Evolutionary conservation across 176 grass and related monocot genomes (phyloP), one percentile per base, ranked within the genome.

Genomic region (Triticum dicoccoides): DNA sequence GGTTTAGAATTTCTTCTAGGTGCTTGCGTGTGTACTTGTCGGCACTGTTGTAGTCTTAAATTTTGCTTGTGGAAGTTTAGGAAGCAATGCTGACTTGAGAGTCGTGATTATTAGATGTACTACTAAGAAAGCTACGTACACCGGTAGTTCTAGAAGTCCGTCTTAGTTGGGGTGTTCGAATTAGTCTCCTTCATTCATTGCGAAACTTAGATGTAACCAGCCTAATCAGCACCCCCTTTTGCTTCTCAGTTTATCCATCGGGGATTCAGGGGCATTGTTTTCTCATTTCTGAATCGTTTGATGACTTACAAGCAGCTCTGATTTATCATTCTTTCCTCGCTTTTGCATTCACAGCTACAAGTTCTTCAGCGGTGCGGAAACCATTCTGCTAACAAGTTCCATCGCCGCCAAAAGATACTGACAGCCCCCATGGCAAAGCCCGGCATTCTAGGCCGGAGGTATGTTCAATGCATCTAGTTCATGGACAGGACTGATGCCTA

Each of bases 381-480:
- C 72, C 47, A n/a, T 71, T 61, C 27, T 38, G 37, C 56, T 24
- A 78, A 38, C 34, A 78, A 64, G 38, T 63, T 72, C 27, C 27
- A 61, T 47, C 27, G 49, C 14, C 13, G 32, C 47, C 47, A 54
- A 5, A 63, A 25, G 61, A 63, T 17, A 29, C 73, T 76, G 25
- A 52, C 73, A 54, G 27, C 15, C 30, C 42, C 51, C 69, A 93
- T 93, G 91, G 85, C 88, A 74, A 93, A 85, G 52, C 64, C 76
- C 65, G 85, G 81, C 35, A 85, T 37, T 82, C 9, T 80, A 77
- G 85, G 85, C 21, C 82, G 82, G 45, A 75, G 88, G 91, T 88
- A 70, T 38, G 71, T 58, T 41, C 15, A 7, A 5, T 67, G 73
- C 65, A 72, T 82, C 76, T 13, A 69, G 4, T 68, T 23, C 74